phyloP scores from a whole-genome alignment of 106 monocot genomes.

The Apostasia ramifera region DNA sequence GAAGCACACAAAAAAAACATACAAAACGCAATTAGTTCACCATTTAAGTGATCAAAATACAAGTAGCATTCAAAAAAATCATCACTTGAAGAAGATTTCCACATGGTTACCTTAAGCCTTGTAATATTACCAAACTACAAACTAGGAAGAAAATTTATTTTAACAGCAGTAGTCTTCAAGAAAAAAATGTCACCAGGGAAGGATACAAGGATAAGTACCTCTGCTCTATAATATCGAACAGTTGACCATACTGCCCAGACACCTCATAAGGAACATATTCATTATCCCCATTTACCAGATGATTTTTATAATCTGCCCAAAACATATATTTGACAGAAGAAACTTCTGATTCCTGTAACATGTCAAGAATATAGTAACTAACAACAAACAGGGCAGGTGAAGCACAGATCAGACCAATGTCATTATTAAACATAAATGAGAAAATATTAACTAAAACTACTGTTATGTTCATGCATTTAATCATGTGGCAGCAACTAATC shows the following conservation, averaged over 20 bases:
- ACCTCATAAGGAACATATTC: constrained; percentile 96
- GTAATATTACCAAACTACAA: neutral
- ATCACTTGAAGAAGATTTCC: neutral
- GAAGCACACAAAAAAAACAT: too few species aligned
- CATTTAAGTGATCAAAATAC: too few species aligned
- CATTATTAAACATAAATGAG: neutral
- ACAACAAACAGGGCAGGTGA: neutral
- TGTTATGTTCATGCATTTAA: too few species aligned
- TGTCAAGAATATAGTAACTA: neutral
- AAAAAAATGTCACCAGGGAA: neutral
- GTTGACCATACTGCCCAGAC: constrained; percentile 69
- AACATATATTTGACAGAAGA: constrained; percentile 79
- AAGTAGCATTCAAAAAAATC: neutral
- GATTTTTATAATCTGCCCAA: constrained; percentile 62
- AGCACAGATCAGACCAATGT: neutral
- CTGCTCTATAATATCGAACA: constrained; percentile 73
- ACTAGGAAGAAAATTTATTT: neutral
- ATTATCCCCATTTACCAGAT: constrained; percentile 46
- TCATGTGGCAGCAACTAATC: too few species aligned
- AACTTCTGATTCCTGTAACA: constrained; percentile 83
- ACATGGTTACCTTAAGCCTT: neutral
- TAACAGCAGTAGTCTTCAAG: neutral
- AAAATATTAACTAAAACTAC: neutral
- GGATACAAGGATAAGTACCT: constrained; percentile 30
- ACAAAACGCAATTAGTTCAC: too few species aligned